Conservation (phyloP, 176 grass and related monocot genomes). For the Aegilops tauschii region DNA sequence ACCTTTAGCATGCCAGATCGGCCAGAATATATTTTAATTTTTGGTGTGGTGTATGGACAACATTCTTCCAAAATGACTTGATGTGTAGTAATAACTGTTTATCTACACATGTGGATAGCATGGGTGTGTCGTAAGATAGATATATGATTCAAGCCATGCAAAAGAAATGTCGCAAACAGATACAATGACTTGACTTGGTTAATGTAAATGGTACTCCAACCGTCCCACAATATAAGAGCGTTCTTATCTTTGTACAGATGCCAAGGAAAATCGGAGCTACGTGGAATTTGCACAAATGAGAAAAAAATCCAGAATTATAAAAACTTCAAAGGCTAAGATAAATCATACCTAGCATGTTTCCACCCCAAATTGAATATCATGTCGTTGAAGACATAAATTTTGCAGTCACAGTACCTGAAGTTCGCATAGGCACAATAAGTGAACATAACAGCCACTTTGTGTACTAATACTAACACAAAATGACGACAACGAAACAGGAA, state of each 20-base stretch:
- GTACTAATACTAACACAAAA: neutral
- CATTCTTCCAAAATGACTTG: conserved; percentile 13
- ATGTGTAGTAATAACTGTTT: neutral
- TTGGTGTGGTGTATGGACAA: neutral
- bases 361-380: conserved; percentile 60
- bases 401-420: conserved; percentile 76
- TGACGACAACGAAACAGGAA: neutral
- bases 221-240: too few species aligned
- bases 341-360: conserved; percentile 61
- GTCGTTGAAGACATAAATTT: conserved; percentile 75
- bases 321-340: neutral
- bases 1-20: conserved; percentile 4
- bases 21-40: conserved; percentile 22
- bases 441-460: neutral
- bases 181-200: neutral
- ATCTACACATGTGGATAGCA: neutral
- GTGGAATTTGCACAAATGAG: conserved; percentile 5
- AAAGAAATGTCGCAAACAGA: neutral
- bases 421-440: neutral
- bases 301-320: neutral
- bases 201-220: neutral
- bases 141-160: neutral
- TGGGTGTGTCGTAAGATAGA: neutral
- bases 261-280: conserved; percentile 5
- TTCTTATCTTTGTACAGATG: conserved; percentile 5